A percentile compares a stretch with the other conserved stretches of the same genome.
These are phyloP conservation scores for Populus deltoides DNA, from an alignment of 345 rosid species.

Conservation along the genomic window DNA sequence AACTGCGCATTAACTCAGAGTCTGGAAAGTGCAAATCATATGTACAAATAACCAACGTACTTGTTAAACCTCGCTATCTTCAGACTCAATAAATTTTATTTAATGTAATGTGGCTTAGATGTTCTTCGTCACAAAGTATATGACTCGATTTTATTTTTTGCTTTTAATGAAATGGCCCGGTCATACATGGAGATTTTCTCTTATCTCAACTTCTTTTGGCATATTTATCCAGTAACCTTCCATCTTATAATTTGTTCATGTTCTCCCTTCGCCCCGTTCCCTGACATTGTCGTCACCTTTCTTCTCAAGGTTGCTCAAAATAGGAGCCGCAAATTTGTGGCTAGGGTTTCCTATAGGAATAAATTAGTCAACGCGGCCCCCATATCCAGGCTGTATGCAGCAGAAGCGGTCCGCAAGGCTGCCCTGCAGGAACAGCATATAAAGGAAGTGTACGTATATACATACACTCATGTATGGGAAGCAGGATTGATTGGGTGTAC, in stretches of 20 bases:
- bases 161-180: background rate
- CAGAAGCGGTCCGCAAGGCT: constrained; percentile 2
- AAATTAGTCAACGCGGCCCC: constrained; percentile 30
- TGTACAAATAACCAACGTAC: too few species aligned
- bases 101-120: too few species aligned
- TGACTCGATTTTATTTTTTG: background rate
- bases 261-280: background rate
- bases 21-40: too few species aligned
- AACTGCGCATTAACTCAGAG: too few species aligned
- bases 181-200: background rate
- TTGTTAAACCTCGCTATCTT: too few species aligned
- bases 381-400: constrained; percentile 39
- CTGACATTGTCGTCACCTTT: background rate
- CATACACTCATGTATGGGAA: too few species aligned
- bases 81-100: too few species aligned
- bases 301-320: background rate
- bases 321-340: constrained; percentile 14
- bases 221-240: background rate
- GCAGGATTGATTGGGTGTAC: background rate
- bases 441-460: background rate
- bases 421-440: constrained; percentile 29
- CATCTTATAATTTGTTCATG: background rate
- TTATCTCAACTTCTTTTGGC: background rate
- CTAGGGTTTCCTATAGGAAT: constrained; percentile 15
- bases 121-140: too few species aligned